phyloP scores from a whole-genome alignment of 164 flowering plant genomes.

The Magnolia changhungtana region DNA sequence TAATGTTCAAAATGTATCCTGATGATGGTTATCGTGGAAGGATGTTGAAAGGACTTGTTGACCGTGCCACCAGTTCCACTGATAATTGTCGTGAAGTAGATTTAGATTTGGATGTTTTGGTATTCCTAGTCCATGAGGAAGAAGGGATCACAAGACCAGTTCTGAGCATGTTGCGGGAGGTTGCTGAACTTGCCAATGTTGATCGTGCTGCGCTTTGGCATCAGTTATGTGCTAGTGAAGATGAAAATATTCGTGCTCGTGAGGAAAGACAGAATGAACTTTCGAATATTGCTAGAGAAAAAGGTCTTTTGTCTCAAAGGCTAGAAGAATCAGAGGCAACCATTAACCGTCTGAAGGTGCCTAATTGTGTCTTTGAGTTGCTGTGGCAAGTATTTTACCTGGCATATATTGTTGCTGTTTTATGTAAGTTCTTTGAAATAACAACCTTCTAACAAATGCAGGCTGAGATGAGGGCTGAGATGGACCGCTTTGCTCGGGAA shows the following conservation, averaged over 20 bases:
- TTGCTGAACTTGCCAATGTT: conserved; percentile 90
- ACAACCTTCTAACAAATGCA: conserved; percentile 29
- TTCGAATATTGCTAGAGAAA: conserved; percentile 58
- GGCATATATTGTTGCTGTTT: background rate
- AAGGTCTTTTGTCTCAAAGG: conserved; percentile 59
- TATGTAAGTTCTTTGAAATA: background rate
- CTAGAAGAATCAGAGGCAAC: conserved; percentile 78
- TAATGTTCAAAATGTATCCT: conserved; percentile 71
- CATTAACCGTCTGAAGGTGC: conserved; percentile 81
- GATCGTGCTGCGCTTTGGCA: conserved; percentile 97
- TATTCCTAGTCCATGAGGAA: conserved; percentile 21
- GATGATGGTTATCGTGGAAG: conserved; percentile 66
- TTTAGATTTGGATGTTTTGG: conserved; percentile 79
- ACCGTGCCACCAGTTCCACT: conserved; percentile 61
- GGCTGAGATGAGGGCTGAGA: conserved; percentile 87
- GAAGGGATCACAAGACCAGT: conserved; percentile 71
- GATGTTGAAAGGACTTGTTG: conserved; percentile 88
- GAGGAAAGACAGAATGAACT: conserved; percentile 72
- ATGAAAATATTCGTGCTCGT: conserved; percentile 66
- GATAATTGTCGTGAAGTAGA: conserved; percentile 66
- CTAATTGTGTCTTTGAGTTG: conserved; percentile 1
- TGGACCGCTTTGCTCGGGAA: conserved; percentile 80
- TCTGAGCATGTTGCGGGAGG: conserved; percentile 87
- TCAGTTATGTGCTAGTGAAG: conserved; percentile 87
- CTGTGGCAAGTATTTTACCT: background rate